Conservation (phyloP, 345 rosid species). For the Salix caprea region DNA sequence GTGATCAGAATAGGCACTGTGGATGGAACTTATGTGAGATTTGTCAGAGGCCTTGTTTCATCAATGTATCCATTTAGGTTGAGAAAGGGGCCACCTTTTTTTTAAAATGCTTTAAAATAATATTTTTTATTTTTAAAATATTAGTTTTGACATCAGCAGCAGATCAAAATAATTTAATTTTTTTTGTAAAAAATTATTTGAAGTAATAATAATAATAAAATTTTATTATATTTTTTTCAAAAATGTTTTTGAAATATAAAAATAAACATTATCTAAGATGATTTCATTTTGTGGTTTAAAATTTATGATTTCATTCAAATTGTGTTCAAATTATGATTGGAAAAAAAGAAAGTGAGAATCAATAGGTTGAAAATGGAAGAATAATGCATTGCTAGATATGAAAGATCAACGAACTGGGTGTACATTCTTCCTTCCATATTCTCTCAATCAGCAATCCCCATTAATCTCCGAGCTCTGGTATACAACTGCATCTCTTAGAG, state of each 20-base stretch:
- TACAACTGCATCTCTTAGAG: neutral
- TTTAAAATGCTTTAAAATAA: no score
- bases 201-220: no score
- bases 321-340: neutral
- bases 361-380: neutral
- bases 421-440: neutral
- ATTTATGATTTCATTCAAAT: neutral
- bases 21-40: neutral
- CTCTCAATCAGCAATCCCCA: neutral
- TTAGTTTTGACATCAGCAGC: no score
- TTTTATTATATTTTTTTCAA: no score
- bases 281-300: neutral
- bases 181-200: no score
- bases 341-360: neutral
- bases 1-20: neutral
- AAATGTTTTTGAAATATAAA: no score
- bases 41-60: neutral
- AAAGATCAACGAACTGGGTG: neutral
- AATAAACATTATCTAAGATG: no score
- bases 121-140: no score
- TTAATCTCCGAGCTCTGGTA: neutral
- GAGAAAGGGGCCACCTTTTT: neutral
- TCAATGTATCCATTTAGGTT: neutral
- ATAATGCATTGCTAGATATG: neutral
- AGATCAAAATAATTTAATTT: no score